Conservation (phyloP, 2,329 filamentous ascomycete genomes). For the Orbilia ellipsospora region DNA sequence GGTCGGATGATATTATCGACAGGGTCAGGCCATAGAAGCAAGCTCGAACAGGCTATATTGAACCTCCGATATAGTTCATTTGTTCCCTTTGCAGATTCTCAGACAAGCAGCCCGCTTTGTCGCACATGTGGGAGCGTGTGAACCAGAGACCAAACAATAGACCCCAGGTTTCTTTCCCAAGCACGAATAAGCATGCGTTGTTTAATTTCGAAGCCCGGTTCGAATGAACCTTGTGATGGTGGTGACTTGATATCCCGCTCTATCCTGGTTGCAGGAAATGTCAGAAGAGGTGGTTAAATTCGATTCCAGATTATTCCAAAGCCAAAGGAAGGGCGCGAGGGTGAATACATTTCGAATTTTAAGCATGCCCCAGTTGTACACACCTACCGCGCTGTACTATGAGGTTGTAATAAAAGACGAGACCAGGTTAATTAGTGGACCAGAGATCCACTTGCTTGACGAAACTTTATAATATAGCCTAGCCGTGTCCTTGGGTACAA, state of each 20-base stretch:
- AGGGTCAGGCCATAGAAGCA: constrained; percentile 12
- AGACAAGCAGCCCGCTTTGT: constrained; percentile 35
- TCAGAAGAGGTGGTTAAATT: constrained; percentile 43
- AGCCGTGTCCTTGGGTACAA: no score
- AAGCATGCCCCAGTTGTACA: not conserved
- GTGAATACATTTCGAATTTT: no score
- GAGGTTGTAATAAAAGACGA: constrained; percentile 1
- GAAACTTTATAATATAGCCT: constrained; percentile 12
- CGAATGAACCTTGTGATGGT: constrained; percentile 6
- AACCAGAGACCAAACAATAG: constrained; percentile 21
- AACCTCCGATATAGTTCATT: constrained; percentile 30
- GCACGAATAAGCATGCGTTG: constrained; percentile 36
- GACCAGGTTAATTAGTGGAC: not conserved
- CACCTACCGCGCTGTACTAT: not conserved
- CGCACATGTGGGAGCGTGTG: constrained; percentile 15
- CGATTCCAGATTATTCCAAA: constrained; percentile 26
- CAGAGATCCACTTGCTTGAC: constrained; percentile 14
- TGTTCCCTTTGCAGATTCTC: constrained; percentile 52
- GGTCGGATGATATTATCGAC: constrained; percentile 2
- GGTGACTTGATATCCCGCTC: constrained; percentile 33
- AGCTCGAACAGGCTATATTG: constrained; percentile 50
- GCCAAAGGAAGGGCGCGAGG: not conserved
- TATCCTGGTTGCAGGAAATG: constrained; percentile 12
- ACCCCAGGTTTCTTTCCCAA: constrained; percentile 6
- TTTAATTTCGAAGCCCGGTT: constrained; percentile 44